Conservation (phyloP, 345 rosid species). For the Acer negundo region DNA sequence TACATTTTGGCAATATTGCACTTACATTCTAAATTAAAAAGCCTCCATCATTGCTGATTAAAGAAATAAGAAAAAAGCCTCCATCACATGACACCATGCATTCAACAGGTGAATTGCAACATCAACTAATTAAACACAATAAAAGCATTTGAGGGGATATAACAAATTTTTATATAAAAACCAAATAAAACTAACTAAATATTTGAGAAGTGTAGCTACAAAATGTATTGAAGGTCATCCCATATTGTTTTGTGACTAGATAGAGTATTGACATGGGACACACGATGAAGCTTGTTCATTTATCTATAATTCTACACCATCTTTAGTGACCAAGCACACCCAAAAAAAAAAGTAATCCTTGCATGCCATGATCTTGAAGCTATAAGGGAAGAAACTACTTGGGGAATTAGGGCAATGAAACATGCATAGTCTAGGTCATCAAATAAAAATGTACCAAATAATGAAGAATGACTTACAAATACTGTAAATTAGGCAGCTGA, state of each 20-base stretch:
- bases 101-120: neutral
- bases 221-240: neutral
- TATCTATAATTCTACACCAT: neutral
- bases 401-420: neutral
- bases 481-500: constrained; percentile 64
- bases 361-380: neutral
- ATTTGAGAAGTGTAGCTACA: neutral
- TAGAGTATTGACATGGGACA: neutral
- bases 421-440: neutral
- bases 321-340: neutral
- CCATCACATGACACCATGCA: neutral
- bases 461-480: constrained; percentile 56
- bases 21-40: neutral
- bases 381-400: neutral
- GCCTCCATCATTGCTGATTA: neutral
- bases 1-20: neutral
- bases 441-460: neutral
- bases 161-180: neutral
- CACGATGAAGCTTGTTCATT: neutral
- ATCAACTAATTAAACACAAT: neutral
- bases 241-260: neutral
- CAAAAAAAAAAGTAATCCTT: neutral
- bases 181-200: neutral
- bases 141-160: neutral
- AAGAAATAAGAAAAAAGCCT: neutral